Percentiles rank a stretch among this genome's conserved stretches.
Conservation (phyloP, 2,329 filamentous ascomycete genomes). For the Rhinocladiella mackenziei region DNA sequence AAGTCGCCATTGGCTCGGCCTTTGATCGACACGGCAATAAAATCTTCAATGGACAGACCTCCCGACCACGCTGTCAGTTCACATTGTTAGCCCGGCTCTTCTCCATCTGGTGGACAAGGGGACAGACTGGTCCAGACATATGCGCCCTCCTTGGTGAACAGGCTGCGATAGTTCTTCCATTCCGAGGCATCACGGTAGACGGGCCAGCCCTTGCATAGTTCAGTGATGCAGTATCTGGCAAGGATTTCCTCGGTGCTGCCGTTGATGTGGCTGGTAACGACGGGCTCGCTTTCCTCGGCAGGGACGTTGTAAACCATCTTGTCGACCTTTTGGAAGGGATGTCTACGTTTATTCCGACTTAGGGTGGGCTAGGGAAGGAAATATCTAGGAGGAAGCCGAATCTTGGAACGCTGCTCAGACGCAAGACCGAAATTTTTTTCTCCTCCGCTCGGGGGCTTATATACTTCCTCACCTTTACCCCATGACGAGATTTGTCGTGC, state of each 20-base stretch:
- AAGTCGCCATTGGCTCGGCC: constrained; percentile 51
- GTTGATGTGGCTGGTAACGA: constrained; percentile 42
- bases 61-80: constrained; percentile 45
- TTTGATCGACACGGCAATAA: constrained; percentile 49
- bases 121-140: constrained; percentile 50
- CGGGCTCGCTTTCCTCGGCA: constrained; percentile 27
- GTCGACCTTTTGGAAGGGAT: background rate
- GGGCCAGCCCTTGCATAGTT: constrained; percentile 54
- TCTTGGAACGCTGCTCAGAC: too few species aligned
- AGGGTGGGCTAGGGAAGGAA: too few species aligned
- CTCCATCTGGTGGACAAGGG: background rate
- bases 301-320: constrained; percentile 31
- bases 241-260: constrained; percentile 42
- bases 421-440: too few species aligned
- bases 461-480: background rate
- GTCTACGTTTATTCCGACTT: too few species aligned
- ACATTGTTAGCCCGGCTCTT: constrained; percentile 6
- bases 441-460: background rate
- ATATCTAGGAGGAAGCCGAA: too few species aligned
- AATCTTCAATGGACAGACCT: constrained; percentile 42
- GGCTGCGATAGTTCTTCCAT: constrained; percentile 51
- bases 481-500: background rate
- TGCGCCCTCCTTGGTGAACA: constrained; percentile 46
- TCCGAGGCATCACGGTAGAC: constrained; percentile 53
- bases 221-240: constrained; percentile 46